phyloP scores from a whole-genome alignment of 176 grass and related monocot species.

The Avena sativa region DNA sequence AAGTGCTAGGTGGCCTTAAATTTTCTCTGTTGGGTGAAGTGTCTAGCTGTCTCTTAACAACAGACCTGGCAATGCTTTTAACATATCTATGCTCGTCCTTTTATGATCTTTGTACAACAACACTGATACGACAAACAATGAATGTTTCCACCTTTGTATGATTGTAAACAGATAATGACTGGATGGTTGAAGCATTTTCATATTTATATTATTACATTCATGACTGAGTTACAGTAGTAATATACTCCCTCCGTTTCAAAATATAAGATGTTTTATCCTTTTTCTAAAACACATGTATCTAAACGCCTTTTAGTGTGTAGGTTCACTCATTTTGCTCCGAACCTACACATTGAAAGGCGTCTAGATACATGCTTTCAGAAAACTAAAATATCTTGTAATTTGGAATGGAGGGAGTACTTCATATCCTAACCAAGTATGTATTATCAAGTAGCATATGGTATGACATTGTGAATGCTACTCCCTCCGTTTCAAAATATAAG shows the following conservation, averaged over 20 bases:
- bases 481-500: too few relatives aligned
- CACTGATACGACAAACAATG: background rate
- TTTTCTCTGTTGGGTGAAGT: conserved; percentile 6
- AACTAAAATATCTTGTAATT: too few relatives aligned
- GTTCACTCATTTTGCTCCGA: too few relatives aligned
- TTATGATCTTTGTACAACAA: conserved; percentile 17
- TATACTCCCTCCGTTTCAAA: background rate
- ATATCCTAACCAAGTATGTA: background rate
- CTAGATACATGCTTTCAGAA: too few relatives aligned
- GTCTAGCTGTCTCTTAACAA: background rate
- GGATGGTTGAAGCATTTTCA: background rate
- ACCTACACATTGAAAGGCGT: too few relatives aligned
- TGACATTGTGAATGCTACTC: background rate
- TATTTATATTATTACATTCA: background rate
- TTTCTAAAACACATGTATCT: too few relatives aligned
- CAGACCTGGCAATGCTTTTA: conserved; percentile 19
- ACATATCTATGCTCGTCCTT: conserved; percentile 31
- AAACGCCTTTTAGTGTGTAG: too few relatives aligned
- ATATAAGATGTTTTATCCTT: too few relatives aligned
- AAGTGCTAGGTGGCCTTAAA: conserved; percentile 33
- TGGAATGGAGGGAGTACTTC: background rate
- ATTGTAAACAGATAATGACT: background rate
- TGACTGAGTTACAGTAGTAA: background rate
- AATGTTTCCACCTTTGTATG: background rate
- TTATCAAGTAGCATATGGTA: background rate